Conservation (phyloP, 257 asterid species). For the Gentiana macrophylla region DNA sequence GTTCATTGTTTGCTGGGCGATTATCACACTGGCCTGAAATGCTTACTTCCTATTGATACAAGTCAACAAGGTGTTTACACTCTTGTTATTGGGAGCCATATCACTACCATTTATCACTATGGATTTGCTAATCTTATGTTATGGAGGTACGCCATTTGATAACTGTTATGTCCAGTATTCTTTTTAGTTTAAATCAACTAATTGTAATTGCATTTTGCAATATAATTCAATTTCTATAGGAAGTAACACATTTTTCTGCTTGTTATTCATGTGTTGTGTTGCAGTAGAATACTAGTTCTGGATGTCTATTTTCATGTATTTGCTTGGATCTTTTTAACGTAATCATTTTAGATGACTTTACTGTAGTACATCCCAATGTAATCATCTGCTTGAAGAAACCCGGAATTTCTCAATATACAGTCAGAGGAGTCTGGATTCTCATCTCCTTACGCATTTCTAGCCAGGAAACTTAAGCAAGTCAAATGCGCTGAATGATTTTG, state of each 20-base stretch:
- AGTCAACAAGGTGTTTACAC: constrained; percentile 87
- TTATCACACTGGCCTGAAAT: constrained; percentile 89
- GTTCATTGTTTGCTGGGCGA: constrained; percentile 98
- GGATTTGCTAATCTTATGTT: constrained; percentile 97
- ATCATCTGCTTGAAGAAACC: too few relatives aligned
- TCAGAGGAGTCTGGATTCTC: too few relatives aligned
- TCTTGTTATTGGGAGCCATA: constrained; percentile 89
- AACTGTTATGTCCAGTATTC: not conserved
- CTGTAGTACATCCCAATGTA: too few relatives aligned
- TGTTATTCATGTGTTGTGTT: not conserved
- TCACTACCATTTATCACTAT: constrained; percentile 77
- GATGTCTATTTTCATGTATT: not conserved
- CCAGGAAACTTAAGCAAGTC: too few relatives aligned
- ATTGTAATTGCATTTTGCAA: too few relatives aligned
- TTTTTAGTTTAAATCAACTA: not conserved
- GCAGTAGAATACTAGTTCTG: not conserved
- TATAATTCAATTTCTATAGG: too few relatives aligned
- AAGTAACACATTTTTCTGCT: not conserved
- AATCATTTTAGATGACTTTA: too few relatives aligned
- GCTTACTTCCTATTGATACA: constrained; percentile 79
- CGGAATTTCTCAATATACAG: too few relatives aligned
- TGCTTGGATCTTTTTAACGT: not conserved
- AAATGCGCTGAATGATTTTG: too few relatives aligned
- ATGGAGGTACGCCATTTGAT: constrained; percentile 44
- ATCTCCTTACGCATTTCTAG: too few relatives aligned